Conservation (phyloP, 192 early-diverging fungal species). For the Tieghemiomyces parasiticus region DNA sequence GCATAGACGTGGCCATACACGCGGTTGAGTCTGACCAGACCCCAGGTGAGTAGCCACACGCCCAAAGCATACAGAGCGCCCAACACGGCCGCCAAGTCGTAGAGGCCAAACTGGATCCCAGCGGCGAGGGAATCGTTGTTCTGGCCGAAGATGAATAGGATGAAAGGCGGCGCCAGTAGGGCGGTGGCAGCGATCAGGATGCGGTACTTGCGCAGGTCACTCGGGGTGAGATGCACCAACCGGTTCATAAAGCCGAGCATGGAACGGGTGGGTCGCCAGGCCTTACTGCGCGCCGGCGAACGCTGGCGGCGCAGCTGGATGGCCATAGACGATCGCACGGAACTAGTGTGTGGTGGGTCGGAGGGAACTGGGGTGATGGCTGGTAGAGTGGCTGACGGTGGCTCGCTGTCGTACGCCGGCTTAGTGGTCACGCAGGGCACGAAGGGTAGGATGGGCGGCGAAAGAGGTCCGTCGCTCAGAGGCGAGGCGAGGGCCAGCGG, state of each 20-base stretch:
- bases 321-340: too few species aligned
- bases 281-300: too few species aligned
- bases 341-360: too few species aligned
- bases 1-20: background rate
- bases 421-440: too few species aligned
- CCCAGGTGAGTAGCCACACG: background rate
- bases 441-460: too few species aligned
- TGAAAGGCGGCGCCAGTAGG: background rate
- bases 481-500: too few species aligned
- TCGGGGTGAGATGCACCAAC: background rate
- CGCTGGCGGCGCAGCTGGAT: too few species aligned
- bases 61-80: background rate
- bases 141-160: background rate
- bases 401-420: too few species aligned
- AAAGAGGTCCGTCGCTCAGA: too few species aligned
- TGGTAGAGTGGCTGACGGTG: too few species aligned
- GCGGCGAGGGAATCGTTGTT: background rate
- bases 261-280: background rate
- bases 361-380: too few species aligned
- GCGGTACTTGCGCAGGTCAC: constrained; percentile 4
- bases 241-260: constrained; percentile 6
- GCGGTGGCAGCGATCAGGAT: background rate
- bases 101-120: background rate
- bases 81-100: background rate
- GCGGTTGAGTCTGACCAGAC: background rate